Conservation (phyloP, 805 yeast species). For the Cyberlindnera xylosilytica region DNA sequence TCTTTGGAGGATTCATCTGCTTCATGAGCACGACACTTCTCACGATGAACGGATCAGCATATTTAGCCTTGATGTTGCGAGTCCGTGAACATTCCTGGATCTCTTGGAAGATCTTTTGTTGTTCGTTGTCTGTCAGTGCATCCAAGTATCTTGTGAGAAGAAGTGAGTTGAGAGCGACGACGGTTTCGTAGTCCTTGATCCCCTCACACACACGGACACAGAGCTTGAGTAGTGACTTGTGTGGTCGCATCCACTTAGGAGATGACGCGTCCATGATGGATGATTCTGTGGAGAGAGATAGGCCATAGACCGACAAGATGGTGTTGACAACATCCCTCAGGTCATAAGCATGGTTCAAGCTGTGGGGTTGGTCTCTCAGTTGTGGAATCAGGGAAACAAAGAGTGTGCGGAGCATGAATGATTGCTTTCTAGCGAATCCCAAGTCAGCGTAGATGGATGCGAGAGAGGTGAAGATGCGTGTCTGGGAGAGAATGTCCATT, state of each 20-base stretch:
- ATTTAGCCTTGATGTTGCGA: slow-evolving; percentile 34
- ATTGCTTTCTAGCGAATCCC: slow-evolving; percentile 62
- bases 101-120: slow-evolving; percentile 36
- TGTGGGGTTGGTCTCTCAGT: slow-evolving; percentile 14
- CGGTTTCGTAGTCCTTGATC: slow-evolving; percentile 42
- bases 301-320: slow-evolving; percentile 53
- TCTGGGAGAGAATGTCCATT: slow-evolving; percentile 50
- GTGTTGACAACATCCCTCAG: slow-evolving; percentile 44
- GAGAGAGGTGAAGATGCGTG: slow-evolving; percentile 60
- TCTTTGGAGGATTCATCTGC: slow-evolving; percentile 25
- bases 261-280: slow-evolving; percentile 26
- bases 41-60: slow-evolving; percentile 74
- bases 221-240: slow-evolving; percentile 50
- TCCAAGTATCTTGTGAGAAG: slow-evolving; percentile 54
- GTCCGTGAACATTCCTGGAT: slow-evolving; percentile 31
- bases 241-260: slow-evolving; percentile 54
- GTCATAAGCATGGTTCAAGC: slow-evolving; percentile 20
- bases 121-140: slow-evolving; percentile 57
- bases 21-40: slow-evolving; percentile 43
- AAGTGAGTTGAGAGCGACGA: slow-evolving; percentile 46
- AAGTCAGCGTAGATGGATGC: slow-evolving; percentile 62
- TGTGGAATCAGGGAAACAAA: slow-evolving; percentile 49
- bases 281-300: slow-evolving; percentile 38
- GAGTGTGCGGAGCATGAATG: slow-evolving; percentile 65
- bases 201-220: slow-evolving; percentile 53